Evolutionary conservation across 78 protist genomes (phyloP), one percentile per base, ranked within the genome.

Genomic region (Chrysochromulina parva): DNA sequence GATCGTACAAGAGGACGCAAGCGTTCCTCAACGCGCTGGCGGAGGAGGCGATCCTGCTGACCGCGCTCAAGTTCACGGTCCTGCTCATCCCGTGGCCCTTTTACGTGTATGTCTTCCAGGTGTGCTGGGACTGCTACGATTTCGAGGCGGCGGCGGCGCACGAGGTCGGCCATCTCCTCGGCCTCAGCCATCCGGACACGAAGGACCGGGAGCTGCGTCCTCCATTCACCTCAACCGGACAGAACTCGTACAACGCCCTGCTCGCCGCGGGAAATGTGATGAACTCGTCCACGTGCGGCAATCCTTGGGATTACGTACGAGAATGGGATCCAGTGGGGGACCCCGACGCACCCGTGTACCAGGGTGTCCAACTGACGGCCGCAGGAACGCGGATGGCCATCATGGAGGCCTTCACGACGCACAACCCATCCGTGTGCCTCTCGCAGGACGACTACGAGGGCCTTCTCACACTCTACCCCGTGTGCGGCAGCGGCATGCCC

Each of bases 101-200:
- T 11, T 26, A 20, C 50, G 0, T 11, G 26, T 10, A 4, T 50
- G 10, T 69, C 19, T 69, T 69, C 78, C 38, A 28, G 24, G 16
- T 50, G 52, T 69, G 78, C 78, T 69, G 78, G 78, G 52, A 69
- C 7, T 69, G 78, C 78, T 69, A 69, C 78, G 78, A 69, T 50
- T 69, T 69, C 52, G 22, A 69, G 50, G 78, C 78, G 78, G 52
- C 50, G 19, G 52, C 52, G 13, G 78, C 38, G 78, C 78, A 69
- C 50, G 78, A 69, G 78, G 13, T 69, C 14, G 78, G 78, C 7
- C 78, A 69, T 50, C 2, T 69, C 20, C 78, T 69, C 17, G 78
- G 78, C 52, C 16, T 69, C 78, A 50, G 16, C 78, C 78, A 69
- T 9, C 78, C 78, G 50, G 78, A 69, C 78, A 7, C 13, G 62